Conservation (phyloP, 352 stramenopile genomes). For the Phytophthora meadii region DNA sequence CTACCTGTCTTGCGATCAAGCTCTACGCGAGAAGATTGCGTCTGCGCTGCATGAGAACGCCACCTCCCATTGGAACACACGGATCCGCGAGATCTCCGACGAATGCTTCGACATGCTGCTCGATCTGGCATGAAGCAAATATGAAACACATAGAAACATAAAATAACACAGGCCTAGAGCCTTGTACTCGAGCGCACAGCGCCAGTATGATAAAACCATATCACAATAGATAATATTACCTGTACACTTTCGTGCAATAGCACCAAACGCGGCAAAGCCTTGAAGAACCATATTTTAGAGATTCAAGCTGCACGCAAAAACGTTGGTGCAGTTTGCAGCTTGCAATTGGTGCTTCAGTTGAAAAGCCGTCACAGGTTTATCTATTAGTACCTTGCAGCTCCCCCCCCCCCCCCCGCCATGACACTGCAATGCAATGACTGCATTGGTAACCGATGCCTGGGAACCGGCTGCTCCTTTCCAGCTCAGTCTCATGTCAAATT, state of each 20-base stretch:
- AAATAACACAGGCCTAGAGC: constrained; percentile 30
- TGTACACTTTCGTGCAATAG: constrained; percentile 14
- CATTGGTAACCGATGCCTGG: too few relatives aligned
- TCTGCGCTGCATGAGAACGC: constrained; percentile 74
- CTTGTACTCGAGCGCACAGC: constrained; percentile 21
- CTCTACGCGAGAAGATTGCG: constrained; percentile 64
- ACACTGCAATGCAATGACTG: too few relatives aligned
- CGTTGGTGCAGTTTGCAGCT: too few relatives aligned
- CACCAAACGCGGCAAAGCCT: constrained; percentile 17
- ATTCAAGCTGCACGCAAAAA: too few relatives aligned
- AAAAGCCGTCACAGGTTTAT: too few relatives aligned
- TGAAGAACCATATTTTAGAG: constrained; percentile 12
- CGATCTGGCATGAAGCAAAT: constrained; percentile 63
- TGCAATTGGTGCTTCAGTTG: too few relatives aligned
- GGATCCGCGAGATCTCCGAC: constrained; percentile 80
- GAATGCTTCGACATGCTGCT: constrained; percentile 85
- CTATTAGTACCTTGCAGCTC: too few relatives aligned
- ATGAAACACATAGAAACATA: constrained; percentile 43
- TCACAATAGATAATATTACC: constrained; percentile 38
- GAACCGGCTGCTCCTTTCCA: too few relatives aligned
- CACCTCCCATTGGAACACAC: constrained; percentile 74
- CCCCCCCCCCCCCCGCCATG: too few relatives aligned
- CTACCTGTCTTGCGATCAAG: constrained; percentile 64
- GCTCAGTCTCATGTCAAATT: too few relatives aligned
- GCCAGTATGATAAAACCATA: constrained; percentile 28